Conservation (phyloP, 768 basidiomycete species). For the Termitomyces sp. region DNA sequence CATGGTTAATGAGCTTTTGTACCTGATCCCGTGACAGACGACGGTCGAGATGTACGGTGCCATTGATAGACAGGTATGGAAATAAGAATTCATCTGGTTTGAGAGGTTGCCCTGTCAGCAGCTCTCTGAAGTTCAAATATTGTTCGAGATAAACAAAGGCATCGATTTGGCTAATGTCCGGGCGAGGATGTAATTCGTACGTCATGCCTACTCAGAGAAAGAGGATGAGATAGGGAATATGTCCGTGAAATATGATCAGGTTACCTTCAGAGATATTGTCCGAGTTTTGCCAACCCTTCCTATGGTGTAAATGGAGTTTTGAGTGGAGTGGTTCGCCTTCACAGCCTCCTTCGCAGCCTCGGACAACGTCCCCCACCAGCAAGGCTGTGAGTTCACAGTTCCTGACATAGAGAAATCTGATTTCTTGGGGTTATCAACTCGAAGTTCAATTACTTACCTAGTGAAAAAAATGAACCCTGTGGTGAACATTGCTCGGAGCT, state of each 20-base stretch:
- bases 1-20: constrained; percentile 24
- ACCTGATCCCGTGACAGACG: constrained; percentile 7
- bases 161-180: background rate
- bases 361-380: background rate
- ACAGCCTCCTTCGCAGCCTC: background rate
- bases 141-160: constrained; percentile 22
- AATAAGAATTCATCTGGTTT: constrained; percentile 28
- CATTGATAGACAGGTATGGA: constrained; percentile 22
- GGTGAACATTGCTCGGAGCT: constrained; percentile 15
- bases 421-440: too few relatives aligned
- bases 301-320: background rate
- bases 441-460: constrained; percentile 12
- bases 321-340: background rate
- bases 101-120: constrained; percentile 16
- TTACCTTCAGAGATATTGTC: background rate
- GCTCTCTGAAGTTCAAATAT: constrained; percentile 16
- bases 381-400: too few relatives aligned
- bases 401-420: too few relatives aligned
- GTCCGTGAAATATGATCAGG: background rate
- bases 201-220: background rate
- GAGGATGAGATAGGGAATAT: background rate
- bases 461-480: constrained; percentile 13
- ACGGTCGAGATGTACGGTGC: background rate
- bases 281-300: constrained; percentile 2
- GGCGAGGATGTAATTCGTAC: background rate